Percentiles rank a stretch among this genome's conserved stretches.
These are phyloP conservation scores for Leccinellum luteum DNA, from an alignment of 768 basidiomycete genomes.

Conservation along the genomic window DNA sequence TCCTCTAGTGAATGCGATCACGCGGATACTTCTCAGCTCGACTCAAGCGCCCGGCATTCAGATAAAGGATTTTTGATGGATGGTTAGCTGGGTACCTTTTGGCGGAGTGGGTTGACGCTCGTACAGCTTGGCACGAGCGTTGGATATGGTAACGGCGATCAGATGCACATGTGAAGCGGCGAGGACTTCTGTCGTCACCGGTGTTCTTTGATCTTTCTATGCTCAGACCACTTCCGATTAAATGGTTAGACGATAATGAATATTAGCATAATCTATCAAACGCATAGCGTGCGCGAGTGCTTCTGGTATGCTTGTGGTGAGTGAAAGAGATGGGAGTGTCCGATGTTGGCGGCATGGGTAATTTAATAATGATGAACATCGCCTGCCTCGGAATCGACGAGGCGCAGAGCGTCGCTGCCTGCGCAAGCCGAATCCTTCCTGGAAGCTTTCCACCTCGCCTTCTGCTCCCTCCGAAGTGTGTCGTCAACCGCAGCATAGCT, in stretches of 20 bases:
- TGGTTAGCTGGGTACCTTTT: background rate
- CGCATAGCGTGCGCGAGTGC: background rate
- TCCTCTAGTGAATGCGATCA: conserved; percentile 64
- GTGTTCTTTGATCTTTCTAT: conserved; percentile 3
- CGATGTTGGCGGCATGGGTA: background rate
- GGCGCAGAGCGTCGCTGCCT: conserved; percentile 1
- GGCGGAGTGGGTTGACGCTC: conserved; percentile 9
- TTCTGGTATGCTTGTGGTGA: background rate
- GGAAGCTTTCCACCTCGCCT: conserved; percentile 31
- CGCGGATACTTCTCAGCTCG: conserved; percentile 81
- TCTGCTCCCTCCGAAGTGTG: conserved; percentile 39
- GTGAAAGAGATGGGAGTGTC: background rate
- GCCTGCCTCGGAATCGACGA: conserved; percentile 10
- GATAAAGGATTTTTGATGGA: conserved; percentile 65
- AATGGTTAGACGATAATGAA: background rate
- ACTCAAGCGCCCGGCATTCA: conserved; percentile 87
- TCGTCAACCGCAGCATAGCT: conserved; percentile 30
- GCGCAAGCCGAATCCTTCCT: conserved; percentile 13
- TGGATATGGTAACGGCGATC: conserved; percentile 25
- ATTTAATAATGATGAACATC: conserved; percentile 6
- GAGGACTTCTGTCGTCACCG: background rate
- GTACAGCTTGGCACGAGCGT: conserved; percentile 22
- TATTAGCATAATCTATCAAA: conserved; percentile 2
- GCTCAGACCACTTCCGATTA: background rate
- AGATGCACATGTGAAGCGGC: conserved; percentile 6